Base-by-base conservation (phyloP, 345 rosid species). In the Eucalyptus erythrocorys region DNA sequence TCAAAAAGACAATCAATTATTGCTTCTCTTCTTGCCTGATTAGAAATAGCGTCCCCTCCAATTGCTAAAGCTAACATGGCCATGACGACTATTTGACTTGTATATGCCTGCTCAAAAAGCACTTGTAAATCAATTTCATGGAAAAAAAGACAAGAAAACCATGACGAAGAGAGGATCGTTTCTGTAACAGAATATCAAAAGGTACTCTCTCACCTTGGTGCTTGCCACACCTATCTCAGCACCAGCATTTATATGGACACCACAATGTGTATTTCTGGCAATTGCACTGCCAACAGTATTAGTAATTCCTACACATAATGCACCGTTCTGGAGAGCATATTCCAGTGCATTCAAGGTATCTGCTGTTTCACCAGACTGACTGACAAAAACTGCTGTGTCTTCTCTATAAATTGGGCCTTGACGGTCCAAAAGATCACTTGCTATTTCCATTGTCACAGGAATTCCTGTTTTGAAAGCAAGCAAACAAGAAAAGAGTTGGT, bases 291-390 rank as follows among this genome's bases (percentile, higher is more conserved):
- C 99, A 90, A 97, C 99, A 14, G 99, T 95, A 91, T 97, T 97
- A 47, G 99, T 97, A 89, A 97, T 96, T 87, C 99, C 99, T 43
- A 97, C 99, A 93, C 99, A 97, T 86, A 97, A 92, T 43, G 99
- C 99, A 57, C 99, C 99, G 88, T 96, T 96, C 89, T 96, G 98
- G 4, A 90, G 90, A 89, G 99, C 98, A 91, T 97, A 96, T 80
- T 96, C 97, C 87, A 97, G 87, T n/a, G 99, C 99, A 87, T 92
- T 92, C 88, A 97, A 90, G 34, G 99, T 94, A 93, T 97, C 99
- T 64, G 99, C 99, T 47, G 99, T 97, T 97, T 97, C 99, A 92
- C 99, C 99, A 76, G 99, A 97, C 91, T 97, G 99, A 93, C 99
- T 97, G 87, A 97, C 99, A 94, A 97, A 97, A 88, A 97, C 97